phyloP scores from a whole-genome alignment of 768 basidiomycete species.

The Agrocybe praecox region DNA sequence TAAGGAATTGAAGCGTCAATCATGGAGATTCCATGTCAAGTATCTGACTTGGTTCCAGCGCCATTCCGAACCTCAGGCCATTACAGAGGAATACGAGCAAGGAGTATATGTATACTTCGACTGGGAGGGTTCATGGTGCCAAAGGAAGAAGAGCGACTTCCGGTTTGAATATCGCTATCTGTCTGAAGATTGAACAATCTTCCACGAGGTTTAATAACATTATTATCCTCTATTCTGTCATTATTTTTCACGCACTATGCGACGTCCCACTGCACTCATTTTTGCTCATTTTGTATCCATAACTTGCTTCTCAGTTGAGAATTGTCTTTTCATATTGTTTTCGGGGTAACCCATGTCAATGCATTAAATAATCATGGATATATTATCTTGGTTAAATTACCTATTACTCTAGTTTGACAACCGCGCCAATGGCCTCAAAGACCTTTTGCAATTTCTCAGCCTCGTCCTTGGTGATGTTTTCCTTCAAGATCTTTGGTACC shows the following conservation, averaged over 20 bases:
- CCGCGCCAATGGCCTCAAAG: constrained; percentile 89
- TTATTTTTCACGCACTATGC: neutral
- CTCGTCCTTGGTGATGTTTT: constrained; percentile 94
- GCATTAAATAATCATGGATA: constrained; percentile 21
- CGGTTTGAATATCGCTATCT: constrained; percentile 95
- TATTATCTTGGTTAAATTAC: constrained; percentile 5
- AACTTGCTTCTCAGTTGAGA: constrained; percentile 15
- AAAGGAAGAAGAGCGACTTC: constrained; percentile 97
- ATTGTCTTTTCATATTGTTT: constrained; percentile 18
- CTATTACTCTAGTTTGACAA: constrained; percentile 78
- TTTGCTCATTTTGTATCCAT: constrained; percentile 20
- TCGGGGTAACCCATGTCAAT: constrained; percentile 14
- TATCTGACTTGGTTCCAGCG: constrained; percentile 99
- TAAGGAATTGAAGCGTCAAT: constrained; percentile 94
- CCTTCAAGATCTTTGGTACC: constrained; percentile 89
- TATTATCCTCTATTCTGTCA: neutral
- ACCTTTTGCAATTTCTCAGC: constrained; percentile 94
- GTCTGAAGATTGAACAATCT: constrained; percentile 71
- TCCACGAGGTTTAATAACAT: neutral
- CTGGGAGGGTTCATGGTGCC: constrained; percentile 99
- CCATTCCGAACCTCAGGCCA: constrained; percentile 95
- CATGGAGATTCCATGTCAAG: constrained; percentile 99
- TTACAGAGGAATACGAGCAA: constrained; percentile 99
- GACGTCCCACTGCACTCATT: constrained; percentile 8
- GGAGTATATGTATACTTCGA: constrained; percentile 99